Evolutionary conservation across 1,139 yeast genomes (phyloP).

Genomic region (Saccharomyces pastorianus): DNA sequence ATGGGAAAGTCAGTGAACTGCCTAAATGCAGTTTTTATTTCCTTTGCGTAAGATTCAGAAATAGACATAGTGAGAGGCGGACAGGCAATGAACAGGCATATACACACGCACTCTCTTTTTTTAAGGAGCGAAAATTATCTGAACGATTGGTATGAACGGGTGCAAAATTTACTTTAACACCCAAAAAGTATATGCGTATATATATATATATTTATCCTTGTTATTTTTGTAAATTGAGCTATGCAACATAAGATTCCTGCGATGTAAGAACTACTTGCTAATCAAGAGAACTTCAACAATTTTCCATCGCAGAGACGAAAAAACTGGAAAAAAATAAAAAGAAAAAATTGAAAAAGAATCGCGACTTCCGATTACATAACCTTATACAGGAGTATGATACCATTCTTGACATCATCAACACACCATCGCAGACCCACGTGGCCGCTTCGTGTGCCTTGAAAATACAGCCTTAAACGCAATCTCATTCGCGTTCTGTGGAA

Average conservation of each 20-base stretch:
- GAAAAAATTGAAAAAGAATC: neutral
- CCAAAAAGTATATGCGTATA: neutral
- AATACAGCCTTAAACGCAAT: neutral
- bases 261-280: neutral
- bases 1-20: constrained; percentile 86
- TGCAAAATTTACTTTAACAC: neutral
- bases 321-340: neutral
- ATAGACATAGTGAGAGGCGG: constrained; percentile 1
- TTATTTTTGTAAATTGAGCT: neutral
- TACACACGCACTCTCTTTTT: neutral
- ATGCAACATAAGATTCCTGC: neutral
- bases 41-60: constrained; percentile 40
- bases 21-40: constrained; percentile 51
- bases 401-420: neutral
- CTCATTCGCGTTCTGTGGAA: neutral
- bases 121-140: neutral
- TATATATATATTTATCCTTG: neutral
- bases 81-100: neutral
- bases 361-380: neutral
- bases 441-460: neutral
- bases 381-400: neutral
- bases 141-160: neutral
- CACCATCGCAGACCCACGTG: neutral
- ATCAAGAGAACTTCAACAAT: neutral
- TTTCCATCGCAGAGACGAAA: neutral